A percentile compares a stretch with the other conserved stretches of the same genome.
phyloP scores from a whole-genome alignment of 495 filamentous ascomycete species.

The Hapsidospora chrysogenum region DNA sequence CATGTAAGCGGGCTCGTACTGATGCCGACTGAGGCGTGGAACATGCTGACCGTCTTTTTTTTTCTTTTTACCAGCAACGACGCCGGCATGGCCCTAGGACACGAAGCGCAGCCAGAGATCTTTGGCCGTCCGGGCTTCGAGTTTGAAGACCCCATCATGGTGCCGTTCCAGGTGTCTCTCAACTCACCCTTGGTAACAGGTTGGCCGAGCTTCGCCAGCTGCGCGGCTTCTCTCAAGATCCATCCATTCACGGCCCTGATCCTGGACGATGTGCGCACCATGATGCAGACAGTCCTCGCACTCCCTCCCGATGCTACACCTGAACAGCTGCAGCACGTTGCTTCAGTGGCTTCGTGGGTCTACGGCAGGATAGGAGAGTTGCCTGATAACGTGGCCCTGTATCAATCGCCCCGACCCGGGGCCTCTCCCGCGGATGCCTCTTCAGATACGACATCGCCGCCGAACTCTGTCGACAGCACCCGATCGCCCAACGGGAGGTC shows the following conservation, averaged over 20 bases:
- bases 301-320: constrained; percentile 12
- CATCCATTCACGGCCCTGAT: constrained; percentile 16
- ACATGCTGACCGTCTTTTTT: neutral
- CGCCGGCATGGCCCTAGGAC: constrained; percentile 15
- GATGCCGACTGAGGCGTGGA: neutral
- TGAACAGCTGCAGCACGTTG: constrained; percentile 15
- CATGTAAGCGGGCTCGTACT: constrained; percentile 10
- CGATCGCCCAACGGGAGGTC: too few relatives aligned
- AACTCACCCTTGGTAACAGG: constrained; percentile 18
- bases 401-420: too few relatives aligned
- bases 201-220: constrained; percentile 12
- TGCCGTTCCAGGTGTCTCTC: constrained; percentile 13
- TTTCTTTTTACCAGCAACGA: constrained; percentile 8
- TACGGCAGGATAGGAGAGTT: constrained; percentile 13
- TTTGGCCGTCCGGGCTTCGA: constrained; percentile 11
- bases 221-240: constrained; percentile 12
- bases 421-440: neutral
- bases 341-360: constrained; percentile 16
- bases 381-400: constrained; percentile 7
- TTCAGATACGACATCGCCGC: neutral
- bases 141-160: constrained; percentile 11
- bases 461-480: neutral
- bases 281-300: constrained; percentile 12
- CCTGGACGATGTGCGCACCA: constrained; percentile 22
- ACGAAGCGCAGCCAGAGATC: constrained; percentile 13